Evolutionary conservation across 352 stramenopile species (phyloP), one percentile per base, ranked within the genome.

Genomic region (Vaucheria bursata): DNA sequence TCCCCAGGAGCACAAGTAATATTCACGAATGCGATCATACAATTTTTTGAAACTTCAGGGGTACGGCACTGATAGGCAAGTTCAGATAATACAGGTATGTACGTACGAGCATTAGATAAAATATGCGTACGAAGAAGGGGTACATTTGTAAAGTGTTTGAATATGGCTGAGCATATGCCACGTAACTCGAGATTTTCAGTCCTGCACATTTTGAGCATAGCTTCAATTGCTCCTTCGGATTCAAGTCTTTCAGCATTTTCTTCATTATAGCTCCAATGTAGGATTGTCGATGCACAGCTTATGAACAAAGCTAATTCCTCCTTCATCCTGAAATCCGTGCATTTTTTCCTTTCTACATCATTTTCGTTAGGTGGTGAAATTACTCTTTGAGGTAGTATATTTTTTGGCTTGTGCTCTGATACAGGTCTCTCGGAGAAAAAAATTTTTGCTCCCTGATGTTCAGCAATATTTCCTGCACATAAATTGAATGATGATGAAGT

Each of bases 251-350:
- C 73, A 12, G 89, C 91, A 73, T 95, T 95, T 0, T 89, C 88
- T 0, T 87, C 86, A 70, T 93, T 92, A 29, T 87, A 89, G 80
- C 89, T 93, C 91, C 91, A 95, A 66, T 93, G 91, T 37, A 89
- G 92, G 5, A 95, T 83, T 31, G 90, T 94, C 12, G 90, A 85
- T 0, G 90, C 89, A 71, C 91, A 95, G 3, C 88, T 85, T 50
- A n/a, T 36, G 93, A 88, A 78, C 86, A 85, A 8, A 81, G 80
- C 52, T 86, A 78, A 8, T 75, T 37, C 75, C 83, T 78, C 36
- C 75, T 80, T 25, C 77, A 71, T 18, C 49, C 71, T 36, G 75
- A 50, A 12, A 52, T 69, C 40, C 77, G 66, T 35, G 71, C 66
- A 39, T 75, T 77, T 0, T 50, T 64, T 4, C 49, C 40, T 38